These are phyloP conservation scores for Pichia sp. DNA, from an alignment of 1,139 yeast species.

Conservation along the genomic window DNA sequence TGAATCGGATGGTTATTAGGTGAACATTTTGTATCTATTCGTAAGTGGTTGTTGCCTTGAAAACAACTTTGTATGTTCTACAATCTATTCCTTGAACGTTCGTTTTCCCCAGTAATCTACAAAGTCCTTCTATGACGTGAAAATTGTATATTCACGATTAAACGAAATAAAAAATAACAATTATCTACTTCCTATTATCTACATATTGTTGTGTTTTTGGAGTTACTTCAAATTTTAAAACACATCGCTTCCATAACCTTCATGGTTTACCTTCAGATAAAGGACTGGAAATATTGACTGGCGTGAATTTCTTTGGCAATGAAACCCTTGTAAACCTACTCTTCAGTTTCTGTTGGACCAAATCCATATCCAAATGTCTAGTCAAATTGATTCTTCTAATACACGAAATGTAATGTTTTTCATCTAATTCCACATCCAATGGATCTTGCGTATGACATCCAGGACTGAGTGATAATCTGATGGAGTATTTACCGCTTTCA, in stretches of 20 bases:
- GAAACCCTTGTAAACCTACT: constrained; percentile 81
- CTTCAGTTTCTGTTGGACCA: constrained; percentile 74
- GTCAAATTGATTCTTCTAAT: constrained; percentile 87
- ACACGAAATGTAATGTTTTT: constrained; percentile 93
- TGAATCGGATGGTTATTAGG: constrained; percentile 11
- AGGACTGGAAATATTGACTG: constrained; percentile 71
- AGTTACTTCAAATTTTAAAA: too few relatives aligned
- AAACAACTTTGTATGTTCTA: too few relatives aligned
- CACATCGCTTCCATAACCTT: too few relatives aligned
- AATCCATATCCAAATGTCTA: constrained; percentile 86
- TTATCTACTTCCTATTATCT: too few relatives aligned
- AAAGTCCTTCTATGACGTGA: too few relatives aligned
- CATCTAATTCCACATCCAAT: constrained; percentile 90
- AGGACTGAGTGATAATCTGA: constrained; percentile 84
- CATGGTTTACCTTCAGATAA: constrained; percentile 16
- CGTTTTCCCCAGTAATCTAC: too few relatives aligned
- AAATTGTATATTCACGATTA: too few relatives aligned
- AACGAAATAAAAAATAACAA: too few relatives aligned
- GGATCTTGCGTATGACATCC: constrained; percentile 99
- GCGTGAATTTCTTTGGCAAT: constrained; percentile 84
- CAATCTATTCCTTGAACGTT: too few relatives aligned
- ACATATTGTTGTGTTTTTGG: too few relatives aligned
- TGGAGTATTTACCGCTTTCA: constrained; percentile 67
- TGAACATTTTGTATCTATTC: constrained; percentile 1
- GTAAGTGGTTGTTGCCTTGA: too few relatives aligned